Evolutionary conservation across 768 basidiomycete genomes (phyloP), one percentile per base, ranked within the genome.

Genomic region (Pisolithus albus): DNA sequence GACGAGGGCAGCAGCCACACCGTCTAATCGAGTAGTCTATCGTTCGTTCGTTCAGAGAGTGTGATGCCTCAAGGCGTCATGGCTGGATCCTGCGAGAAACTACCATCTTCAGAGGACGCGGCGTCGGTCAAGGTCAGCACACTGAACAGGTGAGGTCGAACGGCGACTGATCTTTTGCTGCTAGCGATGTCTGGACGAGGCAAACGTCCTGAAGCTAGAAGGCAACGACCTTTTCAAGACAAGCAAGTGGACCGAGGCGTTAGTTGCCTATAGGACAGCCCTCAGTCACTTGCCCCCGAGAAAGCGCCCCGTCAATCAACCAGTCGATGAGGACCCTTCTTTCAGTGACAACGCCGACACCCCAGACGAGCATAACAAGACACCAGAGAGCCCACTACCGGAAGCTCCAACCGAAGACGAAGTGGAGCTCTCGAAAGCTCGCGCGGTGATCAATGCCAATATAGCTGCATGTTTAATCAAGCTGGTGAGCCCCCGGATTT

Each of bases 401-500:
- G 58, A 58, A 21, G 19, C 56, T 32, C 61, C 70, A 19, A 57
- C 64, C 13, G 69, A 65, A 30, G 52, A 77, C n/a, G 74, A 81
- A 36, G 39, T 57, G 36, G 72, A 81, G 47, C 78, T 74, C 56
- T 70, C 73, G 11, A 83, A 82, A 59, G 73, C 78, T 23, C 78
- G 89, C 49, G 82, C 91, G 28, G 74, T 89, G 15, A 64, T 94
- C 57, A 79, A 88, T 63, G 84, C 87, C n/a, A 97, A 97, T 63
- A 82, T 95, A 37, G 92, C 78, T 0, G 93, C 92, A 47, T 94
- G 92, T 59, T 74, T 83, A 63, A 75, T 88, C 5, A 89, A 90
- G 61, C 67, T 89, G 67, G 92, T 89, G 60, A 62, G 83, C 60
- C 19, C 18, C 30, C 21, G 30, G 2, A 10, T 11, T 50, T 51